Percentiles rank a stretch among this genome's conserved stretches.
Evolutionary conservation across 768 basidiomycete genomes (phyloP).

Genomic region (Lentinula raphanica): DNA sequence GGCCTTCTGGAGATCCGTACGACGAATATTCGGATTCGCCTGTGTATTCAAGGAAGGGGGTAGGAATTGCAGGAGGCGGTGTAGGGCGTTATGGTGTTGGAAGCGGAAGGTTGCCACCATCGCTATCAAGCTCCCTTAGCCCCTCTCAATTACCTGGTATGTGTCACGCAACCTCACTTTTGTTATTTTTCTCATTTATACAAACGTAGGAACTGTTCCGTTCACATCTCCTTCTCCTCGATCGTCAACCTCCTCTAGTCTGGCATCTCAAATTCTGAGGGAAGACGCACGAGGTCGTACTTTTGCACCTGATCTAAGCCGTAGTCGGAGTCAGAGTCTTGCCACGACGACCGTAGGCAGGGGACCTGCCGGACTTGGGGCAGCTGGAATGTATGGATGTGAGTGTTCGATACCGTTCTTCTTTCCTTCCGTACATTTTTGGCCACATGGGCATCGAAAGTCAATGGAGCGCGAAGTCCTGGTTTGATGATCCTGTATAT

Average conservation of each 20-base stretch:
- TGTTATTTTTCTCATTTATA: not conserved
- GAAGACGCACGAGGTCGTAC: slow-evolving; percentile 41
- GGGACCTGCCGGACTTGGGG: slow-evolving; percentile 36
- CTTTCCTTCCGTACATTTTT: not conserved
- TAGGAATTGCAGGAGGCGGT: not conserved
- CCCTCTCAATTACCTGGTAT: slow-evolving; percentile 5
- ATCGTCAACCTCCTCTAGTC: slow-evolving; percentile 1
- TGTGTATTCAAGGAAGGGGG: slow-evolving; percentile 2
- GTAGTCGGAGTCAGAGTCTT: slow-evolving; percentile 75
- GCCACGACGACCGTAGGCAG: slow-evolving; percentile 58
- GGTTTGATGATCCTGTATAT: not conserved
- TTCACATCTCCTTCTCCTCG: slow-evolving; percentile 11
- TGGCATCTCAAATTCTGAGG: not conserved
- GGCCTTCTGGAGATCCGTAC: not conserved
- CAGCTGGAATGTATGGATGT: slow-evolving; percentile 12
- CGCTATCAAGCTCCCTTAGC: slow-evolving; percentile 13
- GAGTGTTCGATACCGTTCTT: not conserved
- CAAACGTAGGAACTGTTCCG: not conserved
- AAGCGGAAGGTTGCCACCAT: slow-evolving; percentile 9
- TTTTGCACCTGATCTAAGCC: slow-evolving; percentile 56
- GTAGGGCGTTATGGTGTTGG: not conserved
- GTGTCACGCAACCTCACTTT: not conserved
- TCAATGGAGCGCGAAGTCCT: not conserved
- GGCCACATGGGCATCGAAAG: not conserved
- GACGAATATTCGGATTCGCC: slow-evolving; percentile 5